Evolutionary conservation across 257 asterid species (phyloP).

Genomic region (Lycium barbarum): DNA sequence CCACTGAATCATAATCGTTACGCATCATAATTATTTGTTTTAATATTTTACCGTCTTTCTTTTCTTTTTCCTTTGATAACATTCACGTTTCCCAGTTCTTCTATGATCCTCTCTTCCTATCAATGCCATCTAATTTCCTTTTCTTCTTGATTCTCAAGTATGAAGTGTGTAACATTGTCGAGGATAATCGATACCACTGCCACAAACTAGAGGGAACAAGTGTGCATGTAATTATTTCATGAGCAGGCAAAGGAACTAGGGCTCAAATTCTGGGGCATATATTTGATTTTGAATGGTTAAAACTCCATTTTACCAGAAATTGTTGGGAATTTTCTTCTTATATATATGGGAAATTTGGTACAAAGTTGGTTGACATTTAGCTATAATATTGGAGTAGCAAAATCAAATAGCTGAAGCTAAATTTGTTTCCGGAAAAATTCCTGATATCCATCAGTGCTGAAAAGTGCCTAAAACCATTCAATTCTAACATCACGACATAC

Average conservation of each 20-base stretch:
- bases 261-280: not conserved
- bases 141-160: conserved; percentile 1
- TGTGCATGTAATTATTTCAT: not conserved
- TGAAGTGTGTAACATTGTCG: not conserved
- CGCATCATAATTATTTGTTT: not conserved
- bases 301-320: conserved; percentile 14
- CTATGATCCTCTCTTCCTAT: conserved; percentile 7
- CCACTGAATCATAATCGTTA: not conserved
- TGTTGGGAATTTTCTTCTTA: not conserved
- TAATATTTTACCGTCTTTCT: not conserved
- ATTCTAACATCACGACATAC: not conserved
- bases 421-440: not conserved
- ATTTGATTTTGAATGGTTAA: conserved; percentile 16
- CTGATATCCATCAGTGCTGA: not conserved
- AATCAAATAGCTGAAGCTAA: conserved; percentile 23
- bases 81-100: not conserved
- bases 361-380: not conserved
- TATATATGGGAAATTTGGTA: not conserved
- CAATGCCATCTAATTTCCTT: not conserved
- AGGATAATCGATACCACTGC: not conserved
- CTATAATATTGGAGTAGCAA: not conserved
- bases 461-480: not conserved
- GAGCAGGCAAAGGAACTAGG: not conserved
- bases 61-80: not conserved
- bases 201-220: conserved; percentile 1